Conservation (phyloP, 2,329 filamentous ascomycete species). For the Arthrobotrys musiformis region DNA sequence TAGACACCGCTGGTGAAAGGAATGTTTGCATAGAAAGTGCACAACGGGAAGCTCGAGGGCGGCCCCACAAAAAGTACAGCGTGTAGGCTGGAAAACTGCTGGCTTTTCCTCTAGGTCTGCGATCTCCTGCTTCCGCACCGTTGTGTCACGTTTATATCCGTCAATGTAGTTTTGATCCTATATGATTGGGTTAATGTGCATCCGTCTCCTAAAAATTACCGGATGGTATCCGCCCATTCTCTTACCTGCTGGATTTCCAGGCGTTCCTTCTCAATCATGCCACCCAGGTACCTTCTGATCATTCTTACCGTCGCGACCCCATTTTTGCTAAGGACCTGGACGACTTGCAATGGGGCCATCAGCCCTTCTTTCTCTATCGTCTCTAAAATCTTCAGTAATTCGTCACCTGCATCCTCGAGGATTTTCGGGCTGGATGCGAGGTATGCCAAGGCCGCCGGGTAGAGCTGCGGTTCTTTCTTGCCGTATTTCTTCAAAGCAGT, state of each 20-base stretch:
- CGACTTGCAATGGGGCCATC: constrained; percentile 95
- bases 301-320: constrained; percentile 96
- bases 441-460: constrained; percentile 90
- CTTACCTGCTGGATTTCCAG: constrained; percentile 77
- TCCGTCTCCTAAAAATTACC: neutral
- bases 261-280: constrained; percentile 87
- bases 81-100: constrained; percentile 86
- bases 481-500: constrained; percentile 92
- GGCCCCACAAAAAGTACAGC: constrained; percentile 83
- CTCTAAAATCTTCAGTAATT: constrained; percentile 80
- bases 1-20: constrained; percentile 91
- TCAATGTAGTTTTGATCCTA: constrained; percentile 67
- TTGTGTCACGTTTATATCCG: constrained; percentile 85
- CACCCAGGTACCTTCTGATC: constrained; percentile 89
- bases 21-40: constrained; percentile 97
- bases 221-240: constrained; percentile 15
- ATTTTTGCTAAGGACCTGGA: constrained; percentile 84
- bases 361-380: constrained; percentile 90
- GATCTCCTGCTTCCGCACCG: constrained; percentile 80
- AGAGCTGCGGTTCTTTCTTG: constrained; percentile 87
- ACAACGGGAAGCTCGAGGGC: constrained; percentile 87
- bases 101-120: constrained; percentile 80
- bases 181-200: neutral
- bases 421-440: constrained; percentile 86
- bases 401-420: constrained; percentile 83